Base-by-base conservation (phyloP, 1,284 basidiomycete genomes). In the Schizophyllum commune region DNA sequence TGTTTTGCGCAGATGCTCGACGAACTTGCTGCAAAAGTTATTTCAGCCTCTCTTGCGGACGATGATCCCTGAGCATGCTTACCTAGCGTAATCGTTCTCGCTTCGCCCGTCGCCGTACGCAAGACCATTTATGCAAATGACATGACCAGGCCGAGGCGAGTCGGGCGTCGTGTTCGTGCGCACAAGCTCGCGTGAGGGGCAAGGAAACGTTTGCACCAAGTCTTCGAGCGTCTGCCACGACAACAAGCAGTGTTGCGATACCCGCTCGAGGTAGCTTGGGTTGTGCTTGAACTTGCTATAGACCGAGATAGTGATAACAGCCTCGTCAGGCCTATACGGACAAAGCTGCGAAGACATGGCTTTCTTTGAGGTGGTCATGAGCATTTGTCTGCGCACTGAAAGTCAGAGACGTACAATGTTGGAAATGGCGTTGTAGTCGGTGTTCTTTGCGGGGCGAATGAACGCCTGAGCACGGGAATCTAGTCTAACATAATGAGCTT, bases 181-280 rank as follows among this genome's bases (percentile, higher is more conserved):
- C 65, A 0, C 81, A 79, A 84, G 71, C 56, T 84, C 81, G 59
- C 83, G 83, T 1, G 83, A 85, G 8, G 76, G 68, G 67, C 91
- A 92, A 13, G 84, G 82, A 32, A 92, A 80, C n/a, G 73, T 71
- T 5, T 79, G 73, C 60, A 80, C 80, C 9, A 92, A 69, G 64
- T 91, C 85, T n/a, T 77, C 79, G 1, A 92, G 78, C 0, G 83
- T 88, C 66, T 92, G 87, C 0, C 83, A 85, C n/a, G 88, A 84
- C 8, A 88, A 69, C 5, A 89, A 68, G 15, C 79, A 80, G 68
- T 91, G 88, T 65, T 86, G 85, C 17, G 89, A 91, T 60, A 79
- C 74, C 32, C 86, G 83, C 54, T 77, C 75, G n/a, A 87, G 72
- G 58, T 81, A 78, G 58, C 80, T 82, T 58, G 80, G 79, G n/a